Evolutionary conservation across 352 stramenopile genomes (phyloP).

Genomic region (Globisporangium solare): DNA sequence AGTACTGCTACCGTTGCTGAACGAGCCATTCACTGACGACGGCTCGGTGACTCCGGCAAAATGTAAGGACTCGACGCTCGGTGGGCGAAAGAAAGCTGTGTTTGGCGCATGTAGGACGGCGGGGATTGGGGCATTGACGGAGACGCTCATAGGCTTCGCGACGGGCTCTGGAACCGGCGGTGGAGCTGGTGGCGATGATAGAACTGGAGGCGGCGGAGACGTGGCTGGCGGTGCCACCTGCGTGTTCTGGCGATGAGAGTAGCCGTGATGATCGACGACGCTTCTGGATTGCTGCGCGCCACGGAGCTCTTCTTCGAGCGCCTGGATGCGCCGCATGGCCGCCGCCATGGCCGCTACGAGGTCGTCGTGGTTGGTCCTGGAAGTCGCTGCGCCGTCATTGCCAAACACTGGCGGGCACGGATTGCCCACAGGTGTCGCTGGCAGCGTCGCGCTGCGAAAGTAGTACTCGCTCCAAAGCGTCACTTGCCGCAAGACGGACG

Average conservation of each 20-base stretch:
- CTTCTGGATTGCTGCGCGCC: conserved; percentile 2
- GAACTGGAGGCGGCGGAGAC: neutral
- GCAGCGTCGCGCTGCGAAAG: conserved; percentile 52
- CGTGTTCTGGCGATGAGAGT: neutral
- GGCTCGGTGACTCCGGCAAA: no score
- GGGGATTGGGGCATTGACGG: neutral
- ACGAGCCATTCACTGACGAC: neutral
- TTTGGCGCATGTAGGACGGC: conserved; percentile 2
- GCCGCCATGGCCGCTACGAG: conserved; percentile 51
- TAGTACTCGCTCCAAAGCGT: conserved; percentile 82
- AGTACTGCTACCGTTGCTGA: neutral
- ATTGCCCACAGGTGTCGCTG: conserved; percentile 36
- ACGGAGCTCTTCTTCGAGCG: conserved; percentile 51
- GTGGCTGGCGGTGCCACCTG: neutral
- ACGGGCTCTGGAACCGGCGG: neutral
- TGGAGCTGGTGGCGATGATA: neutral
- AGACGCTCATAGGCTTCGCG: no score
- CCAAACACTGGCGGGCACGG: conserved; percentile 39
- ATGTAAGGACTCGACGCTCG: neutral
- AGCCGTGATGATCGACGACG: neutral
- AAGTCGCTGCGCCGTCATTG: neutral
- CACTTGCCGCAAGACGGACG: conserved; percentile 61
- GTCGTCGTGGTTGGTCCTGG: conserved; percentile 40
- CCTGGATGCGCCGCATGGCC: conserved; percentile 38
- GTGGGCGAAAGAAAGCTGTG: neutral